Conservation (phyloP, 164 flowering plant genomes). For the Nymphaea thermarum region DNA sequence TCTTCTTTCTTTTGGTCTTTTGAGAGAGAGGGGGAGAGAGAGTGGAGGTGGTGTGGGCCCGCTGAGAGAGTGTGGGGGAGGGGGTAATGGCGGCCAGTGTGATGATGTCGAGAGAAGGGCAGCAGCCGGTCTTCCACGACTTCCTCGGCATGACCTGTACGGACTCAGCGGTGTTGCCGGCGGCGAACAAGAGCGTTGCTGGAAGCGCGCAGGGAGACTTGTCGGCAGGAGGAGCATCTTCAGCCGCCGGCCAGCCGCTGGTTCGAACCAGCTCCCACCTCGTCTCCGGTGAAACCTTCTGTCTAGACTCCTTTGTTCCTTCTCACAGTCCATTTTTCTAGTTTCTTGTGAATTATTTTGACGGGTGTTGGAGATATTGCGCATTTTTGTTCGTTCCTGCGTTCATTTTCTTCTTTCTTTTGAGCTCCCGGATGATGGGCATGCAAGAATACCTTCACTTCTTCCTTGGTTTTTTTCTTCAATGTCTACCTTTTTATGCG, state of each 20-base stretch:
- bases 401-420: background rate
- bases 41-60: background rate
- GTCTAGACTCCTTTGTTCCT: background rate
- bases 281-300: background rate
- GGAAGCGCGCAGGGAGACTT: background rate
- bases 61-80: background rate
- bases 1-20: background rate
- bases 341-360: background rate
- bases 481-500: too few species aligned
- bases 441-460: background rate
- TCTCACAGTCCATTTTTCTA: too few species aligned
- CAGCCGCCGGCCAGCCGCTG: background rate
- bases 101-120: slow-evolving; percentile 11
- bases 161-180: slow-evolving; percentile 1
- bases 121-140: slow-evolving; percentile 13
- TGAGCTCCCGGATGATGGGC: background rate
- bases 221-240: background rate
- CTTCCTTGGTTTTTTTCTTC: background rate
- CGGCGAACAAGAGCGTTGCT: background rate
- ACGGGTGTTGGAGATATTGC: background rate
- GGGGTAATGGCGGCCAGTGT: slow-evolving; percentile 10
- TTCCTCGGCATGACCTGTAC: slow-evolving; percentile 9
- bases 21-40: background rate
- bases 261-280: background rate
- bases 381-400: background rate